phyloP scores from a whole-genome alignment of 768 basidiomycete species.

The Suillus weaverae region DNA sequence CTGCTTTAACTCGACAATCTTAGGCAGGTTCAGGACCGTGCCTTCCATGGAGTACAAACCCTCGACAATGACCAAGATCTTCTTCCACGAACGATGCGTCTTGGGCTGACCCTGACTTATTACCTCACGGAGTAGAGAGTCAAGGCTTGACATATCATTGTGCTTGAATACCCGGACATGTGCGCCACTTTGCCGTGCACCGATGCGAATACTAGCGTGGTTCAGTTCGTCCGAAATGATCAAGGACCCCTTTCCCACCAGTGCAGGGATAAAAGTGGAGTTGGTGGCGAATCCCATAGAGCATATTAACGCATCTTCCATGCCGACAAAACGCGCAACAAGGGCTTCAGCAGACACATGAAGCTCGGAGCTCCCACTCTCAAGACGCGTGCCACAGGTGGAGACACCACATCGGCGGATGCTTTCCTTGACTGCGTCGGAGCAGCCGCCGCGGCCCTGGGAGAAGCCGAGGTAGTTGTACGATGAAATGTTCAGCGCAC shows the following conservation, averaged over 20 bases:
- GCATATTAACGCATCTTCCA: slow-evolving; percentile 85
- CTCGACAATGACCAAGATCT: slow-evolving; percentile 92
- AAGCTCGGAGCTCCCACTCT: slow-evolving; percentile 87
- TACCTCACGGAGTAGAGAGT: slow-evolving; percentile 78
- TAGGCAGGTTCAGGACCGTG: slow-evolving; percentile 82
- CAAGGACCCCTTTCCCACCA: slow-evolving; percentile 87
- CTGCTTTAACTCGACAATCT: slow-evolving; percentile 81
- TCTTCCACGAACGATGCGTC: slow-evolving; percentile 99
- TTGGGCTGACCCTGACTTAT: slow-evolving; percentile 98
- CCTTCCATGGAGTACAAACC: slow-evolving; percentile 99
- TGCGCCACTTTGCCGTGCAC: slow-evolving; percentile 86
- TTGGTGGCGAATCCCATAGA: slow-evolving; percentile 98
- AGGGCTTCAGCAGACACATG: slow-evolving; percentile 81
- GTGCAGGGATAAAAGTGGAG: slow-evolving; percentile 88
- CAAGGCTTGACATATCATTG: slow-evolving; percentile 86
- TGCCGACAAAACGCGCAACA: slow-evolving; percentile 86
- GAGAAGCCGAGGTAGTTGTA: slow-evolving; percentile 99
- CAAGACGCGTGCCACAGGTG: slow-evolving; percentile 72
- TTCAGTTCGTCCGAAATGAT: slow-evolving; percentile 98
- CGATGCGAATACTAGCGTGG: slow-evolving; percentile 93
- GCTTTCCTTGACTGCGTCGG: slow-evolving; percentile 87
- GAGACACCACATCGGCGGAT: slow-evolving; percentile 82
- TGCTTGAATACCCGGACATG: slow-evolving; percentile 94
- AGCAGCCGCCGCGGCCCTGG: slow-evolving; percentile 87
- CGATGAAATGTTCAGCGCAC: slow-evolving; percentile 94